Conservation (phyloP, 768 basidiomycete genomes). For the Exidia glandulosa region DNA sequence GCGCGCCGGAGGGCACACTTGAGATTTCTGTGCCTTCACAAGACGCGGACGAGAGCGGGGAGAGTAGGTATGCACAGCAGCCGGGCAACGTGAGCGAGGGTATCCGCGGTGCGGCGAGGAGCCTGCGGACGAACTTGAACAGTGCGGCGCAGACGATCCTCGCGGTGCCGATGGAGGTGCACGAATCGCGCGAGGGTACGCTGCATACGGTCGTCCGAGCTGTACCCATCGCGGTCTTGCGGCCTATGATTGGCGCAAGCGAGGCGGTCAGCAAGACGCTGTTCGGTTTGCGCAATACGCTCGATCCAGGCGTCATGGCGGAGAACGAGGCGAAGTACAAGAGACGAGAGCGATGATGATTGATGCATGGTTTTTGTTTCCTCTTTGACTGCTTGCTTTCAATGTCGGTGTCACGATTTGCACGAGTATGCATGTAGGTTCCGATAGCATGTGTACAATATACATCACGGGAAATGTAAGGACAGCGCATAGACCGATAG, state of each 20-base stretch:
- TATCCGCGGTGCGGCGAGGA: conserved; percentile 83
- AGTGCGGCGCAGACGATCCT: conserved; percentile 97
- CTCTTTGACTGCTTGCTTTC: no score
- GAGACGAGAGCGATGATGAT: conserved; percentile 27
- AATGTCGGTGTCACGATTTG: background rate
- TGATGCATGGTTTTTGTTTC: conserved; percentile 1
- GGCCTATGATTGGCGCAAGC: conserved; percentile 96
- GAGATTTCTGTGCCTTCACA: conserved; percentile 25
- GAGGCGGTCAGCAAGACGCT: conserved; percentile 95
- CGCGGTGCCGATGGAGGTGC: conserved; percentile 98
- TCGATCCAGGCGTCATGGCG: conserved; percentile 73
- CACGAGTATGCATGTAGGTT: background rate
- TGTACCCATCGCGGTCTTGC: conserved; percentile 92
- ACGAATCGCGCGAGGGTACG: conserved; percentile 83
- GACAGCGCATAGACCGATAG: background rate
- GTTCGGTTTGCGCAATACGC: conserved; percentile 82
- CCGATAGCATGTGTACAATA: background rate
- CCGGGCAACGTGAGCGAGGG: conserved; percentile 78
- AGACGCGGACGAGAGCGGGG: conserved; percentile 56
- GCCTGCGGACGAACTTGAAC: conserved; percentile 73
- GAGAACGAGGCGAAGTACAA: conserved; percentile 96
- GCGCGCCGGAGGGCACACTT: conserved; percentile 19
- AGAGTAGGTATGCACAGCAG: conserved; percentile 89
- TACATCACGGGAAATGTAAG: background rate
- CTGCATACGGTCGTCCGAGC: conserved; percentile 92